Conservation (phyloP, 352 stramenopile species). For the Aphanomyces astaci region DNA sequence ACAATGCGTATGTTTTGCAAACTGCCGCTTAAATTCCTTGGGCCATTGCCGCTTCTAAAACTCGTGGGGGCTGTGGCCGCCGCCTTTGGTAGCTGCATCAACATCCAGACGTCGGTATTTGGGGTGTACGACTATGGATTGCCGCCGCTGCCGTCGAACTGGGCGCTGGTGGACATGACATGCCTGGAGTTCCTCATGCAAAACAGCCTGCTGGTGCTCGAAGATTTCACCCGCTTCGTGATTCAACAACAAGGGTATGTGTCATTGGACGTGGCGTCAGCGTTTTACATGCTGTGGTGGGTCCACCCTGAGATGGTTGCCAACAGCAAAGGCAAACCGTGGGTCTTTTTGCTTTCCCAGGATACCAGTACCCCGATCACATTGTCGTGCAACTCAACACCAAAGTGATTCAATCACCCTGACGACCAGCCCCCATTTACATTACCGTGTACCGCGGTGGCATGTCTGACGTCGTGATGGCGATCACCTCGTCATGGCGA, state of each 20-base stretch:
- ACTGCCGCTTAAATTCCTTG: background rate
- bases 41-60: background rate
- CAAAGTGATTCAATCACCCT: background rate
- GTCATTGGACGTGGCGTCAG: background rate
- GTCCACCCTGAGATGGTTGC: background rate
- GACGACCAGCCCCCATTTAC: background rate
- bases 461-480: background rate
- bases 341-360: background rate
- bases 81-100: background rate
- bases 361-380: background rate
- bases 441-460: background rate
- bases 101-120: background rate
- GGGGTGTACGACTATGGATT: too few relatives aligned
- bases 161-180: background rate
- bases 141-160: background rate
- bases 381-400: background rate
- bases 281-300: constrained; percentile 7
- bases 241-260: background rate
- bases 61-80: background rate
- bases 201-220: background rate
- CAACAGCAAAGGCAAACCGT: background rate
- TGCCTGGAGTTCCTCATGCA: background rate
- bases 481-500: background rate
- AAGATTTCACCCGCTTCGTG: background rate
- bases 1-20: background rate